Conservation (phyloP, 306 rosid species). For the Cucumis melo region DNA sequence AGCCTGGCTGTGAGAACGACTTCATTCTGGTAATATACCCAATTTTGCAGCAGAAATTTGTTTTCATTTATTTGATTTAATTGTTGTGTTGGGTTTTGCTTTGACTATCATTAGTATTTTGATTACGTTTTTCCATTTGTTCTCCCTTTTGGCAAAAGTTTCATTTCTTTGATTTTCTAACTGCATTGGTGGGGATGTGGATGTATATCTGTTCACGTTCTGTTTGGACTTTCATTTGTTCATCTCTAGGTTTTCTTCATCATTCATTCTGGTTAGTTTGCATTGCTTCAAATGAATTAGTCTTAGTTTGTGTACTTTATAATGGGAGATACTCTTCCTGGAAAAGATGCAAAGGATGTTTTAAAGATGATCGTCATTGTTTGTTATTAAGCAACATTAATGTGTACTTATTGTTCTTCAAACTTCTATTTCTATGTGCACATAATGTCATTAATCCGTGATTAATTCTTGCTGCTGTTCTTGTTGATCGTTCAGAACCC, state of each 20-base stretch:
- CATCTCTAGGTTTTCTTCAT: background rate
- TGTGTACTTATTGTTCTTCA: background rate
- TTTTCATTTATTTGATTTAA: slow-evolving; percentile 9
- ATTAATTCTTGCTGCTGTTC: background rate
- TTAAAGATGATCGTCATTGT: background rate
- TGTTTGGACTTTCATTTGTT: background rate
- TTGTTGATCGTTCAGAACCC: background rate
- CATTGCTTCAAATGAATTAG: background rate
- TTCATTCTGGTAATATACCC: slow-evolving; percentile 59
- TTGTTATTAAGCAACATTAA: background rate
- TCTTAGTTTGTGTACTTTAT: background rate
- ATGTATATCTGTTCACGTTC: background rate
- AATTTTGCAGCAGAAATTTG: slow-evolving; percentile 2
- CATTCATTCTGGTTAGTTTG: background rate
- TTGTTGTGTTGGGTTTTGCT: slow-evolving; percentile 10
- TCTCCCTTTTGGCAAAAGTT: background rate
- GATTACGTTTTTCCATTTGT: background rate
- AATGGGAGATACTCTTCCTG: background rate
- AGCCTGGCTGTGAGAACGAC: slow-evolving; percentile 80
- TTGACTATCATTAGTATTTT: background rate
- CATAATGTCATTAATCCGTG: background rate
- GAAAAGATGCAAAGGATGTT: background rate
- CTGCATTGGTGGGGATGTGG: background rate
- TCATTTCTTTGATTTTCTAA: background rate
- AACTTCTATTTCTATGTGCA: background rate